These are phyloP conservation scores for Xanthoconium stramineum DNA, from an alignment of 768 basidiomycete genomes.

Conservation along the genomic window DNA sequence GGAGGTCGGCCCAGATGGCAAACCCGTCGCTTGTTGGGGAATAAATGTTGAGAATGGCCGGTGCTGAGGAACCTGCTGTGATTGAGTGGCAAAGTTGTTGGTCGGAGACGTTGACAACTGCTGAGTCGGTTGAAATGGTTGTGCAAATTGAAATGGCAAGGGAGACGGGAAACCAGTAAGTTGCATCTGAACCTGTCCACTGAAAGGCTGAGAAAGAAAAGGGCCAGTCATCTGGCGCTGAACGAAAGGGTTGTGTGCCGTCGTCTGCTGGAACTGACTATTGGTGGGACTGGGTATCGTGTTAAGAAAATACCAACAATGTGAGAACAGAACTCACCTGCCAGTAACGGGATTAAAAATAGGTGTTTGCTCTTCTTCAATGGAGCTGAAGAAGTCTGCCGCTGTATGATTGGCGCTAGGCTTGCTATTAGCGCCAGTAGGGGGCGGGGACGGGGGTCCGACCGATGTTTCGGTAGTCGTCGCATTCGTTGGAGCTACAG, in stretches of 20 bases:
- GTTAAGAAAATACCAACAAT: conserved; percentile 7
- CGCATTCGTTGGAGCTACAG: conserved; percentile 19
- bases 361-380: conserved; percentile 77
- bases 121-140: conserved; percentile 17
- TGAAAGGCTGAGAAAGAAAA: conserved; percentile 42
- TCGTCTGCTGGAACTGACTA: conserved; percentile 55
- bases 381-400: conserved; percentile 85
- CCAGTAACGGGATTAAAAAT: conserved; percentile 64
- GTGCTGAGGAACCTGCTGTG: conserved; percentile 40
- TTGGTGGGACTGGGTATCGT: conserved; percentile 40
- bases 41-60: conserved; percentile 55
- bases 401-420: conserved; percentile 46
- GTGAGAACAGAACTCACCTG: conserved; percentile 33
- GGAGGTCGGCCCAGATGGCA: conserved; percentile 38
- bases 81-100: conserved; percentile 33
- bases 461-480: conserved; percentile 18
- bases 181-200: conserved; percentile 47
- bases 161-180: conserved; percentile 53
- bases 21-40: conserved; percentile 51
- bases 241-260: conserved; percentile 73
- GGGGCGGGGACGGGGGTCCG: conserved; percentile 25
- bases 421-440: conserved; percentile 28
- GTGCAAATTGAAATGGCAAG: conserved; percentile 38
- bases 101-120: conserved; percentile 5
- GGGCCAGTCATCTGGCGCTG: conserved; percentile 53